phyloP scores from a whole-genome alignment of 495 filamentous ascomycete genomes.

The Pyronema omphalodes region DNA sequence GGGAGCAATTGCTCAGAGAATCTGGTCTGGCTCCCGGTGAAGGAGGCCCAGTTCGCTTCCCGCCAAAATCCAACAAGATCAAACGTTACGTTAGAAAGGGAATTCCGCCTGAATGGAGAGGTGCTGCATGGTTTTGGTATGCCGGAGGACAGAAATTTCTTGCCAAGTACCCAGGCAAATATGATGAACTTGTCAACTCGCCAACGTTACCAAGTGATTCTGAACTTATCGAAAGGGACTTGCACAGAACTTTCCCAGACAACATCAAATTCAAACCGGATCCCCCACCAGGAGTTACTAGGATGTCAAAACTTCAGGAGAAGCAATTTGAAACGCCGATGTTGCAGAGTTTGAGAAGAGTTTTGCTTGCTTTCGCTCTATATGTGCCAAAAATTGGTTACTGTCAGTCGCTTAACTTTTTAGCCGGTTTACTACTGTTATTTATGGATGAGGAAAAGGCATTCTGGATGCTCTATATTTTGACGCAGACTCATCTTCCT shows the following conservation, averaged over 20 bases:
- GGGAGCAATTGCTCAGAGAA: constrained; percentile 57
- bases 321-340: constrained; percentile 45
- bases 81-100: constrained; percentile 87
- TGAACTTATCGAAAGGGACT: constrained; percentile 85
- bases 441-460: constrained; percentile 83
- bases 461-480: constrained; percentile 87
- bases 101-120: constrained; percentile 83
- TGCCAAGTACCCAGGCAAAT: constrained; percentile 52
- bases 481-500: constrained; percentile 72
- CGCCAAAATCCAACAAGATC: constrained; percentile 57
- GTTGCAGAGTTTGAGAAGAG: constrained; percentile 59
- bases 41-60: constrained; percentile 48
- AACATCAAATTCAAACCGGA: constrained; percentile 82
- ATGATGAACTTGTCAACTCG: constrained; percentile 45
- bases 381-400: constrained; percentile 84
- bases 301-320: constrained; percentile 19
- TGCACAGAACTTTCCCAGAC: constrained; percentile 91
- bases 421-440: constrained; percentile 84
- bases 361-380: constrained; percentile 75
- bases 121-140: constrained; percentile 93
- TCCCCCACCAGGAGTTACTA: constrained; percentile 11
- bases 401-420: constrained; percentile 91
- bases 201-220: constrained; percentile 51
- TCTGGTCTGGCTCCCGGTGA: constrained; percentile 51
- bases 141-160: constrained; percentile 70